Conservation (phyloP, 1,139 yeast genomes). For the Kodamaea sp. region DNA sequence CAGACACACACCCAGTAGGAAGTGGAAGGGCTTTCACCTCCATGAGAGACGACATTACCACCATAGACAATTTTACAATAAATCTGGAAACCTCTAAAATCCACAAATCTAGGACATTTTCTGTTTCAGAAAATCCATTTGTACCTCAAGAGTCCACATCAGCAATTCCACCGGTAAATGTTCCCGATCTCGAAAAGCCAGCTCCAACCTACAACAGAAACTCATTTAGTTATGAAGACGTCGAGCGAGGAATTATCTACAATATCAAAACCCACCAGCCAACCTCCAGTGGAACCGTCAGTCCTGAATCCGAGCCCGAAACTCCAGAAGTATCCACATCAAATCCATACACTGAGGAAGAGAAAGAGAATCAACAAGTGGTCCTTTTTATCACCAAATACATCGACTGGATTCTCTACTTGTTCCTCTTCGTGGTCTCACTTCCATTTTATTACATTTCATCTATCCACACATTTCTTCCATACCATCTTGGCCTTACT, state of each 20-base stretch:
- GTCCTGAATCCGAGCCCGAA: background rate
- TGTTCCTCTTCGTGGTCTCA: conserved; percentile 50
- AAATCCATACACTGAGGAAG: background rate
- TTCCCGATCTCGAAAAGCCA: conserved; percentile 18
- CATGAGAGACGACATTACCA: conserved; percentile 41
- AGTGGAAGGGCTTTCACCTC: conserved; percentile 21
- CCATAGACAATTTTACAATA: conserved; percentile 26
- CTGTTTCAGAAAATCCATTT: conserved; percentile 10
- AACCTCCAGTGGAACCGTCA: background rate
- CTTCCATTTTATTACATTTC: conserved; percentile 53
- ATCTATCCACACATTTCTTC: conserved; percentile 54
- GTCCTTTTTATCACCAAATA: conserved; percentile 44
- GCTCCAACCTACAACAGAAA: conserved; percentile 20
- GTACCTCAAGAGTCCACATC: conserved; percentile 2
- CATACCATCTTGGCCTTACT: conserved; percentile 63
- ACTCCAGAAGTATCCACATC: background rate
- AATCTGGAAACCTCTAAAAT: conserved; percentile 19
- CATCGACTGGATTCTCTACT: conserved; percentile 59
- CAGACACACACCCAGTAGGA: background rate
- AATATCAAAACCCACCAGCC: background rate
- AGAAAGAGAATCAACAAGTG: conserved; percentile 18
- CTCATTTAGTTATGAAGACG: background rate
- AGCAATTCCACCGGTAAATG: background rate
- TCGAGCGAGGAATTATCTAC: background rate
- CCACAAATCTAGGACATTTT: conserved; percentile 8